A percentile compares a stretch with the other conserved stretches of the same genome.
phyloP scores from a whole-genome alignment of 352 stramenopile genomes.

The Phytophthora podocarpi region DNA sequence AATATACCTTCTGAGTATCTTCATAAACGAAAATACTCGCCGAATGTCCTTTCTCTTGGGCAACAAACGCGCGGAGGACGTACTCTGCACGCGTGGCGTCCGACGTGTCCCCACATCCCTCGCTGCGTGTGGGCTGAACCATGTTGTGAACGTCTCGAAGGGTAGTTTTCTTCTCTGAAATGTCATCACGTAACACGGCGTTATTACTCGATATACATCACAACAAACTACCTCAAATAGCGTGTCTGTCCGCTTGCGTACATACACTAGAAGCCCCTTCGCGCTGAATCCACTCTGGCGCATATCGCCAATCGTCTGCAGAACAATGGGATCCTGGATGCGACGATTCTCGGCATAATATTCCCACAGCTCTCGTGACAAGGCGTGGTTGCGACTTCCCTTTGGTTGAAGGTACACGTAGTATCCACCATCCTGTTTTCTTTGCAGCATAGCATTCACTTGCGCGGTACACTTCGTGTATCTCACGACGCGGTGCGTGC shows the following conservation, averaged over 20 bases:
- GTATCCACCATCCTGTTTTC: not conserved
- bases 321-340: not conserved
- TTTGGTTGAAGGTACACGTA: not conserved
- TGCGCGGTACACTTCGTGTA: not conserved
- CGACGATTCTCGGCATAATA: slow-evolving; percentile 10
- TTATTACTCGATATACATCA: too few relatives aligned
- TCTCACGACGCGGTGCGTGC: not conserved
- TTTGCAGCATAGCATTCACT: not conserved
- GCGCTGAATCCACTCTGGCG: not conserved
- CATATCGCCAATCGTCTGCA: not conserved
- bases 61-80: too few relatives aligned
- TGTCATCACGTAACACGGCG: too few relatives aligned
- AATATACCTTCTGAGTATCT: too few relatives aligned
- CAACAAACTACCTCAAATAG: not conserved
- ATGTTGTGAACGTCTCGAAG: too few relatives aligned
- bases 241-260: slow-evolving; percentile 1
- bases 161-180: slow-evolving; percentile 6
- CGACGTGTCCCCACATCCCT: too few relatives aligned
- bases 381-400: slow-evolving; percentile 2
- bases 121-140: too few relatives aligned
- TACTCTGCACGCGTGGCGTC: too few relatives aligned
- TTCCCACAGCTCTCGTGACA: not conserved
- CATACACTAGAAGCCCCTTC: slow-evolving; percentile 2
- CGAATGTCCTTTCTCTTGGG: too few relatives aligned
- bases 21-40: too few relatives aligned